Conservation (phyloP, 2,329 filamentous ascomycete genomes). For the Pseudogymnoascus sp. region DNA sequence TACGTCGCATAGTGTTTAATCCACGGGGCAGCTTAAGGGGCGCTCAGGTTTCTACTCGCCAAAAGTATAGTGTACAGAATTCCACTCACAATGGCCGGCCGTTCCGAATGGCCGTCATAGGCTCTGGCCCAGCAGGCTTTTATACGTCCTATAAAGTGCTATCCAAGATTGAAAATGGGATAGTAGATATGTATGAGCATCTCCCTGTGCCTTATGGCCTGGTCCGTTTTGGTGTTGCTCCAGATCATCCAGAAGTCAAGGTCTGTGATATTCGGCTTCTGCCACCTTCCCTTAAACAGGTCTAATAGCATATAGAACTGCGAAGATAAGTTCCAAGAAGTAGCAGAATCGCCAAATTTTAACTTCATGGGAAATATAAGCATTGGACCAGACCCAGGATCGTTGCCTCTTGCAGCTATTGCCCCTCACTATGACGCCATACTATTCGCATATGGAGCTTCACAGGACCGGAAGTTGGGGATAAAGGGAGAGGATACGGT, state of each 20-base stretch:
- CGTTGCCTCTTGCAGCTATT: constrained; percentile 58
- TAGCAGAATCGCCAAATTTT: constrained; percentile 74
- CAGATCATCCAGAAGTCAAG: constrained; percentile 97
- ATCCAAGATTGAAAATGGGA: constrained; percentile 59
- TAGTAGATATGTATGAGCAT: constrained; percentile 93
- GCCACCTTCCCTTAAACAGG: constrained; percentile 2
- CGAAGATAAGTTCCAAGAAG: constrained; percentile 84
- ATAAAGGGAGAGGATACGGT: constrained; percentile 70
- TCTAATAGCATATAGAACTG: constrained; percentile 58
- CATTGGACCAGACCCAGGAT: constrained; percentile 49
- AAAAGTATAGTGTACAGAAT: constrained; percentile 21
- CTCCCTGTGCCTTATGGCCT: constrained; percentile 88
- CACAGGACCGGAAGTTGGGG: constrained; percentile 67
- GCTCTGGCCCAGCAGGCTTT: constrained; percentile 92
- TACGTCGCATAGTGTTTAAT: background rate
- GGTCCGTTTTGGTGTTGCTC: constrained; percentile 91
- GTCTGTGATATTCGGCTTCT: constrained; percentile 35
- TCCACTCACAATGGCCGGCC: constrained; percentile 33
- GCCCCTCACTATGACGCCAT: constrained; percentile 84
- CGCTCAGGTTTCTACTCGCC: constrained; percentile 5
- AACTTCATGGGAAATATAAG: constrained; percentile 86
- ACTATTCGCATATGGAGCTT: constrained; percentile 86
- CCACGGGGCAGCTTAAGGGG: background rate
- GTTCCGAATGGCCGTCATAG: constrained; percentile 78
- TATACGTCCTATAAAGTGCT: constrained; percentile 86